Evolutionary conservation across 2,329 filamentous ascomycete species (phyloP).

Genomic region (Xylariomycetidae sp.): DNA sequence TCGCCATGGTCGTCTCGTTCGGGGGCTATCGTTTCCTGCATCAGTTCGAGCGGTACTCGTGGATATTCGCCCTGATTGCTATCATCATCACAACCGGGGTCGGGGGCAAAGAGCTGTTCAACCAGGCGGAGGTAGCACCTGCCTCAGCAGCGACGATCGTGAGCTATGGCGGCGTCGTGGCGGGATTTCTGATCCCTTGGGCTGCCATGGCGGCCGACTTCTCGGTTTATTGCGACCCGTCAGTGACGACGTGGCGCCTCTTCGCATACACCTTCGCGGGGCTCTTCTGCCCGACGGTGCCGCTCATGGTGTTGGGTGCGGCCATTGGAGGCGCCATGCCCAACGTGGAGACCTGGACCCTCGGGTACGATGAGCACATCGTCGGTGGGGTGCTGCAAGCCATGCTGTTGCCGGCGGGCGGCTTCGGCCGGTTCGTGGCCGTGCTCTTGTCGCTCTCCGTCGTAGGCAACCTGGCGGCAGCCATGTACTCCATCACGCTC

Average conservation of each 20-base stretch:
- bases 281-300: slow-evolving; percentile 43
- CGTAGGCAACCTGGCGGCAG: slow-evolving; percentile 32
- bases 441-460: slow-evolving; percentile 32
- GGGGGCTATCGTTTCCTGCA: slow-evolving; percentile 1
- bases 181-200: slow-evolving; percentile 51
- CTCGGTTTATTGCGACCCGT: slow-evolving; percentile 49
- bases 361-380: slow-evolving; percentile 17
- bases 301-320: slow-evolving; percentile 39
- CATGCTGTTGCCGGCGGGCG: slow-evolving; percentile 24
- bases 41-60: slow-evolving; percentile 2
- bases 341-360: slow-evolving; percentile 14
- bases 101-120: not conserved
- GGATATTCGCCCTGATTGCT: not conserved
- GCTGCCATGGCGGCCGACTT: slow-evolving; percentile 53
- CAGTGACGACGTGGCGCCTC: slow-evolving; percentile 36
- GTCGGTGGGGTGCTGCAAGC: slow-evolving; percentile 18
- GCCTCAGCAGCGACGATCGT: slow-evolving; percentile 26
- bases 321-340: slow-evolving; percentile 20
- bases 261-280: slow-evolving; percentile 49
- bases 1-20: slow-evolving; percentile 2
- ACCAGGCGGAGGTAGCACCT: slow-evolving; percentile 9
- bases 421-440: slow-evolving; percentile 33
- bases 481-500: slow-evolving; percentile 34
- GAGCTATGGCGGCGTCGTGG: slow-evolving; percentile 42
- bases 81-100: slow-evolving; percentile 2